Evolutionary conservation across 208 protist species (phyloP), one percentile per base, ranked within the genome.

Genomic region (Trypanosoma vivax): DNA sequence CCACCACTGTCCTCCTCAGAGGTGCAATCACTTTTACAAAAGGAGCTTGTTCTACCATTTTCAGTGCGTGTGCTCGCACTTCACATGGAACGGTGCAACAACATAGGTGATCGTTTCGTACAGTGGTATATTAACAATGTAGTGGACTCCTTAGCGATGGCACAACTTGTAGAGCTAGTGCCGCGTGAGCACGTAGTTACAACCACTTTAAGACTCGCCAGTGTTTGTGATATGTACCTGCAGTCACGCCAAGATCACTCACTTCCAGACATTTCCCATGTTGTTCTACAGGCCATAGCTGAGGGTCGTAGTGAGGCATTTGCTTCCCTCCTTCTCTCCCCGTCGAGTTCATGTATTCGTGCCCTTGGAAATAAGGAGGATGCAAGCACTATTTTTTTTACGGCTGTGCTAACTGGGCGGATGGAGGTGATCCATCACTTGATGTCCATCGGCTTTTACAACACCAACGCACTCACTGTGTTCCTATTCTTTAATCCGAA

Each of bases 51-150:
- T 18, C 60, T 91, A 4, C 76, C 78, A 18, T 91, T 91, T 35
- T 91, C 83, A 3, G 77, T 76, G 1, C 79, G 83, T 30, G 76
- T 91, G 9, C 54, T 91, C 31, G 72, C 83, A 13, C 46, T 91
- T 46, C 70, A 76, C 18, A 66, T 50, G 47, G 47, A 73, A 33
- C 48, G 60, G 0, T 50, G 51, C 23, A 76, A 68, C 46, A 65
- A 73, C 37, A 66, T 70, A 33, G 77, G 80, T 16, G 78, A 76
- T 31, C 49, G 62, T 21, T 91, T 91, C 69, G 76, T 91, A 16
- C 79, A 91, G 62, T 91, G 83, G 83, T 91, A 91, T 40, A 71
- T 91, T 16, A 81, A 84, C 38, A 70, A 73, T 24, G 57, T 88
- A 29, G 61, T 91, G 42, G 83, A 91, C 41, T 72, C 83, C 23